Percentiles rank a stretch among this genome's conserved stretches.
These are phyloP conservation scores for Schizonepeta tenuifolia DNA, from an alignment of 257 asterid species.

Conservation along the genomic window DNA sequence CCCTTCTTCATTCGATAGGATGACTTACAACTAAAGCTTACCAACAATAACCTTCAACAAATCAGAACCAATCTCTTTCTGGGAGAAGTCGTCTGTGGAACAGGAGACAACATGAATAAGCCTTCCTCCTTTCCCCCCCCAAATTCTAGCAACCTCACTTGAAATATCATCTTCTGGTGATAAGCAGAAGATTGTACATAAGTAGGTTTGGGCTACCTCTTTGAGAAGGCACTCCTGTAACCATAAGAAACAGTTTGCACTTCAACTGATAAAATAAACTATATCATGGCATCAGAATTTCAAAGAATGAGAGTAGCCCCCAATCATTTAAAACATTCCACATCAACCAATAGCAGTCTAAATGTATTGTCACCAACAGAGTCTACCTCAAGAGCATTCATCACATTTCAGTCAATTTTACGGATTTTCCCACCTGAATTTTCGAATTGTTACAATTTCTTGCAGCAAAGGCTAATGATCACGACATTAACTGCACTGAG, in stretches of 20 bases:
- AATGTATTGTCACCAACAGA: neutral
- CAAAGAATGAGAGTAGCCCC: neutral
- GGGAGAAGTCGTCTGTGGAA: constrained; percentile 42
- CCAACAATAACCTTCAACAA: constrained; percentile 66
- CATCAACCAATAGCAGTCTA: neutral
- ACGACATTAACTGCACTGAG: neutral
- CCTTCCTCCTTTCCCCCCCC: constrained; percentile 55
- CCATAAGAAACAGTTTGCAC: constrained; percentile 26
- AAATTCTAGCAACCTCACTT: constrained; percentile 47
- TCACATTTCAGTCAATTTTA: neutral
- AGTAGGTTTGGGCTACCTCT: constrained; percentile 53
- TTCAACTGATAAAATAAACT: constrained; percentile 6
- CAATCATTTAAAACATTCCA: neutral
- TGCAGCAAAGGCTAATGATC: neutral
- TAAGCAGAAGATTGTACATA: constrained; percentile 47
- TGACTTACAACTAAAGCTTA: constrained; percentile 46
- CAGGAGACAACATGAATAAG: constrained; percentile 58
- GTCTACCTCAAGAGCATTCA: neutral
- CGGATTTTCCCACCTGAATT: neutral
- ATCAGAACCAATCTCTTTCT: constrained; percentile 43
- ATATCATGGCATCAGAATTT: constrained; percentile 1
- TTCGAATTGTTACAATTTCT: neutral
- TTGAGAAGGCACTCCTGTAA: constrained; percentile 64
- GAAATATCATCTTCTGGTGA: constrained; percentile 52
- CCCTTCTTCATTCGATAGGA: constrained; percentile 22